A percentile compares a stretch with the other conserved stretches of the same genome.
phyloP scores from a whole-genome alignment of 2,329 filamentous ascomycete genomes.

The Ophiostoma triangulosporum region DNA sequence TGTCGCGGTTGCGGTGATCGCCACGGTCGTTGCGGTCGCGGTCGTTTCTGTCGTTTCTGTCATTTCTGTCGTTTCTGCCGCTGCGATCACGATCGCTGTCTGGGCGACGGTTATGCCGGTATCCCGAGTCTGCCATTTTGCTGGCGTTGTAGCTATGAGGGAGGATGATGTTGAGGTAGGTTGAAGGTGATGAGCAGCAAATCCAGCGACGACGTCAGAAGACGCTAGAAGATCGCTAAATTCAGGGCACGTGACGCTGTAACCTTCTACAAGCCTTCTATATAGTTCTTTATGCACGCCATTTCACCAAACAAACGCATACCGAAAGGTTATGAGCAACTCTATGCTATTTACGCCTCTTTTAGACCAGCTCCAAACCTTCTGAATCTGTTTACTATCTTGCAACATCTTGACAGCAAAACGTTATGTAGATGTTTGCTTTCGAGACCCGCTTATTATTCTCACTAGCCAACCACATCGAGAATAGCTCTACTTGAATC shows the following conservation, averaged over 20 bases:
- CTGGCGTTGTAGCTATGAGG: background rate
- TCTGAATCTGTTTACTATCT: no score
- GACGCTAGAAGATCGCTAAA: background rate
- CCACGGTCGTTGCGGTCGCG: background rate
- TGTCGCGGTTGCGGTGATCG: slow-evolving; percentile 3
- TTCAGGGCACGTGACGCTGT: background rate
- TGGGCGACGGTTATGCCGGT: slow-evolving; percentile 10
- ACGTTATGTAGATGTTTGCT: no score
- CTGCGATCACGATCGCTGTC: slow-evolving; percentile 10
- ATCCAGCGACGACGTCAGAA: background rate
- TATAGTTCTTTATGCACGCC: no score
- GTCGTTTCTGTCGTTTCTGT: no score
- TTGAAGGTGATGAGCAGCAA: background rate
- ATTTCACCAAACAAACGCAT: no score
- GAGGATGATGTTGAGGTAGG: background rate
- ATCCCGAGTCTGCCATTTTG: slow-evolving; percentile 10
- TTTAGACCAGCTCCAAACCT: no score
- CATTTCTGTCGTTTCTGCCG: background rate
- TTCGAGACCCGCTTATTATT: background rate
- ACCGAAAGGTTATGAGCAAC: no score
- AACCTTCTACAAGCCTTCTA: no score
- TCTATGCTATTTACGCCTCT: no score
- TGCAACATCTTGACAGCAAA: no score
- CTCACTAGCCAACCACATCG: background rate
- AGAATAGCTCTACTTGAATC: background rate